These are phyloP conservation scores for Magnusiomyces sp. DNA, from an alignment of 1,139 yeast species.

Conservation along the genomic window DNA sequence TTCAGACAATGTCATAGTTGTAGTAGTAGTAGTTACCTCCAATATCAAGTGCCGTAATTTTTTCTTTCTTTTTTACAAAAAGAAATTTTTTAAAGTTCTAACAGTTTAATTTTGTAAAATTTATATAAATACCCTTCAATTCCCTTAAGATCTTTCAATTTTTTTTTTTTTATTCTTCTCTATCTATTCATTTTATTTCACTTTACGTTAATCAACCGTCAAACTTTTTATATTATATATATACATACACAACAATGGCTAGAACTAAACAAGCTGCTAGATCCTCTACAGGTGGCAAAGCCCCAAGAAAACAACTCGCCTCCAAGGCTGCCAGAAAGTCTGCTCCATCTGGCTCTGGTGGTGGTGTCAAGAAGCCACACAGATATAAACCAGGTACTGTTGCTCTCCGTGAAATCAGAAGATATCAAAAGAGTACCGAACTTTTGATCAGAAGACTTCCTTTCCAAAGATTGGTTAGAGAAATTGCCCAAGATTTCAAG, in stretches of 20 bases:
- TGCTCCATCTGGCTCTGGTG: conserved; percentile 65
- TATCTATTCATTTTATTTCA: conserved; percentile 3
- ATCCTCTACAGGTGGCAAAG: conserved; percentile 99
- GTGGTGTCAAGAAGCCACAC: conserved; percentile 99
- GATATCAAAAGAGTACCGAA: conserved; percentile 98
- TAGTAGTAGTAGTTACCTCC: no score
- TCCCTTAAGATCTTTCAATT: conserved; percentile 11
- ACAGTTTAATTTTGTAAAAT: background rate
- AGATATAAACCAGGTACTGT: conserved; percentile 99
- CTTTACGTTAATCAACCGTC: no score
- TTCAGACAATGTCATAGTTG: no score
- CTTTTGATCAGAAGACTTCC: conserved; percentile 95
- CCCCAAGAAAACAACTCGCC: conserved; percentile 98
- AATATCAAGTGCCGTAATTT: no score
- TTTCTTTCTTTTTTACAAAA: no score
- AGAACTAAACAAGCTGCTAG: conserved; percentile 99
- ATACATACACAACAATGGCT: conserved; percentile 54
- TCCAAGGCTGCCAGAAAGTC: conserved; percentile 99
- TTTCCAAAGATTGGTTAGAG: conserved; percentile 97
- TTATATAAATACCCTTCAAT: conserved; percentile 8
- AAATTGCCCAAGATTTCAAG: conserved; percentile 96
- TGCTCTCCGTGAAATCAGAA: conserved; percentile 98
- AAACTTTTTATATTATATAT: conserved; percentile 4
- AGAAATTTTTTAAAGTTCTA: no score
- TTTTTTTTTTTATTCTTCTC: conserved; percentile 17